These are phyloP conservation scores for Fimicolochytrium jonesii DNA, from an alignment of 192 early-diverging fungal species.

Conservation along the genomic window DNA sequence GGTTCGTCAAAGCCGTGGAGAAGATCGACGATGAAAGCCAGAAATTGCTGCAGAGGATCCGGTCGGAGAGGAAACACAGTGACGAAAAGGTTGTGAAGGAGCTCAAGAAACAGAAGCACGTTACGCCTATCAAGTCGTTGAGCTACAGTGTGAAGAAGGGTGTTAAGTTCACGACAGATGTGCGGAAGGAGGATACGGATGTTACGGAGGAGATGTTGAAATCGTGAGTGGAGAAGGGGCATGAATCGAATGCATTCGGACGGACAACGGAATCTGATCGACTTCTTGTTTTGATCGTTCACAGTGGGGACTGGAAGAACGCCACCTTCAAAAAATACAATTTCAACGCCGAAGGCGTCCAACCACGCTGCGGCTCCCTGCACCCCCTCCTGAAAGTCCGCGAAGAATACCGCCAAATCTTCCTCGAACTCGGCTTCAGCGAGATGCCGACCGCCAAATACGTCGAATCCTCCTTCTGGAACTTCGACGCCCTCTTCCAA, in stretches of 20 bases:
- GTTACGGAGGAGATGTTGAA: conserved; percentile 90
- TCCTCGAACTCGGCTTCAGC: conserved; percentile 96
- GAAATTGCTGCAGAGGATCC: conserved; percentile 66
- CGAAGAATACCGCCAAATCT: conserved; percentile 97
- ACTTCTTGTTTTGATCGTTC: neutral
- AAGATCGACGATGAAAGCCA: conserved; percentile 81
- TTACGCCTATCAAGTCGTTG: conserved; percentile 37
- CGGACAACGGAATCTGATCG: no score
- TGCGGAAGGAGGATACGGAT: conserved; percentile 91
- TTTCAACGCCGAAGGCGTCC: conserved; percentile 85
- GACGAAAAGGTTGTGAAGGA: conserved; percentile 66
- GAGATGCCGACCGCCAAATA: conserved; percentile 99
- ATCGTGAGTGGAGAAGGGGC: conserved; percentile 49
- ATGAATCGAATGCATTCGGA: no score
- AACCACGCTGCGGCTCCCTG: conserved; percentile 79
- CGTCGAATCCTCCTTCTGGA: conserved; percentile 99
- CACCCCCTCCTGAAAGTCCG: conserved; percentile 99
- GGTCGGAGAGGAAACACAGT: conserved; percentile 54
- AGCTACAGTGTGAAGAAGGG: conserved; percentile 88
- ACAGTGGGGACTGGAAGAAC: conserved; percentile 87
- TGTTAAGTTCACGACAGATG: conserved; percentile 73
- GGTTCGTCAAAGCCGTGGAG: conserved; percentile 64
- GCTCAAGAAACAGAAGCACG: conserved; percentile 49
- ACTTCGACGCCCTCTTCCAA: conserved; percentile 99
- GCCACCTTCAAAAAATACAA: conserved; percentile 99